Percentiles rank a stretch among this genome's conserved stretches.
Evolutionary conservation across 2,329 filamentous ascomycete species (phyloP).

Genomic region (Corynespora cassiicola): DNA sequence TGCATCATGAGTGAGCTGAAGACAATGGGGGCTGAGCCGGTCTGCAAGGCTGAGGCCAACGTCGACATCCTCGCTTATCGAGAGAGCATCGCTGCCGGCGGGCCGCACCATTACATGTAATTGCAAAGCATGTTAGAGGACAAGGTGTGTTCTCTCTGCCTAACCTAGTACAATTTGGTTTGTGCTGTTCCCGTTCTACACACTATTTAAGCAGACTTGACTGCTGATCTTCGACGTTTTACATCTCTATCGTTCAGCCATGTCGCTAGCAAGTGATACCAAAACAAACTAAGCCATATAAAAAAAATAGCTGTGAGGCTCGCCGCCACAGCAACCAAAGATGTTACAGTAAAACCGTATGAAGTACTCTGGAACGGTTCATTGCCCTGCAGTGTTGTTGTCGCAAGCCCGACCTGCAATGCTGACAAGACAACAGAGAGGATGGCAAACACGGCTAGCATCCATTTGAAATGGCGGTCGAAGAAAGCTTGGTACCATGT

Average conservation of each 20-base stretch:
- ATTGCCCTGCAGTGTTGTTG: conserved; percentile 10
- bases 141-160: too few relatives aligned
- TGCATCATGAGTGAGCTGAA: too few relatives aligned
- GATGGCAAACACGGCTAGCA: conserved; percentile 15
- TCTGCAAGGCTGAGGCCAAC: too few relatives aligned
- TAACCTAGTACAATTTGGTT: too few relatives aligned
- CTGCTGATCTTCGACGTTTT: not conserved
- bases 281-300: conserved; percentile 15
- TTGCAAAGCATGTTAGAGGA: too few relatives aligned
- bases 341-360: conserved; percentile 14
- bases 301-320: conserved; percentile 3
- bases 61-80: too few relatives aligned
- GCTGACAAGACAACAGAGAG: conserved; percentile 17
- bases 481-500: conserved; percentile 20
- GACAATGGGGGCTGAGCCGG: too few relatives aligned
- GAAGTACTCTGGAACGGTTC: conserved; percentile 11
- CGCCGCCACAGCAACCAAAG: conserved; percentile 8
- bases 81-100: too few relatives aligned
- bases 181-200: too few relatives aligned
- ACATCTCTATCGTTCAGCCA: conserved; percentile 7
- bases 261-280: conserved; percentile 7
- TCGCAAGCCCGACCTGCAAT: conserved; percentile 22
- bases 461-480: conserved; percentile 15
- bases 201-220: too few relatives aligned
- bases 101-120: too few relatives aligned